Percentiles rank a stretch among this genome's conserved stretches.
These are phyloP conservation scores for Hevea brasiliensis DNA, from an alignment of 345 rosid species.

Conservation along the genomic window DNA sequence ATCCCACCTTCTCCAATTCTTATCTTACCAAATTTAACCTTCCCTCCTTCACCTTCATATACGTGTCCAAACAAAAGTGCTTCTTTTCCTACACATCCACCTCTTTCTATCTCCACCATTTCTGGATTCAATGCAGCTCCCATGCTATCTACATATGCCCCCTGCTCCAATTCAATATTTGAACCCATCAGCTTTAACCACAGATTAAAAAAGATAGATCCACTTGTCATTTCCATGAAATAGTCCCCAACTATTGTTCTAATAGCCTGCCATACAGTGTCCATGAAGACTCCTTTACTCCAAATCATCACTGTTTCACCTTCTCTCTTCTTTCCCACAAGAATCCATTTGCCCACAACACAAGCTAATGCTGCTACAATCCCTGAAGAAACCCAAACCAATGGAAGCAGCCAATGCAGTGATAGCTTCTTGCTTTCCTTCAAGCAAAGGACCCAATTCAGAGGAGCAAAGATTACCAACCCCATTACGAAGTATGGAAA, in stretches of 20 bases:
- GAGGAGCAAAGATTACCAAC: constrained; percentile 39
- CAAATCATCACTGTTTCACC: constrained; percentile 46
- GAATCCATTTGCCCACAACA: constrained; percentile 49
- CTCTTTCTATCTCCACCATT: constrained; percentile 61
- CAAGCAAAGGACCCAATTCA: constrained; percentile 33
- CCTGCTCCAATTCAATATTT: constrained; percentile 40
- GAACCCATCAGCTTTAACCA: constrained; percentile 69
- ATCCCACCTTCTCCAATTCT: constrained; percentile 48
- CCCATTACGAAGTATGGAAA: constrained; percentile 55
- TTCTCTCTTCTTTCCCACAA: constrained; percentile 61
- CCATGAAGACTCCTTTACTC: constrained; percentile 53
- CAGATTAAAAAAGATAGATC: constrained; percentile 40
- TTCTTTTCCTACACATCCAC: constrained; percentile 51
- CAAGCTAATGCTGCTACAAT: constrained; percentile 41
- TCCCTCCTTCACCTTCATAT: constrained; percentile 61
- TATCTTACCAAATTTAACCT: constrained; percentile 59
- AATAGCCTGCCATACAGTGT: constrained; percentile 64
- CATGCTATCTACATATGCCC: constrained; percentile 53
- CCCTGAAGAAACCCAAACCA: constrained; percentile 56
- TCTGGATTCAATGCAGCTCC: constrained; percentile 63
- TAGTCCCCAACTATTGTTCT: constrained; percentile 54
- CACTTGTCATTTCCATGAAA: constrained; percentile 55
- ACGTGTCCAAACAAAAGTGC: constrained; percentile 62
- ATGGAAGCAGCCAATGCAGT: constrained; percentile 48
- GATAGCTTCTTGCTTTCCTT: constrained; percentile 31